Conservation (phyloP, 768 basidiomycete genomes). For the Scleroderma citrinum region DNA sequence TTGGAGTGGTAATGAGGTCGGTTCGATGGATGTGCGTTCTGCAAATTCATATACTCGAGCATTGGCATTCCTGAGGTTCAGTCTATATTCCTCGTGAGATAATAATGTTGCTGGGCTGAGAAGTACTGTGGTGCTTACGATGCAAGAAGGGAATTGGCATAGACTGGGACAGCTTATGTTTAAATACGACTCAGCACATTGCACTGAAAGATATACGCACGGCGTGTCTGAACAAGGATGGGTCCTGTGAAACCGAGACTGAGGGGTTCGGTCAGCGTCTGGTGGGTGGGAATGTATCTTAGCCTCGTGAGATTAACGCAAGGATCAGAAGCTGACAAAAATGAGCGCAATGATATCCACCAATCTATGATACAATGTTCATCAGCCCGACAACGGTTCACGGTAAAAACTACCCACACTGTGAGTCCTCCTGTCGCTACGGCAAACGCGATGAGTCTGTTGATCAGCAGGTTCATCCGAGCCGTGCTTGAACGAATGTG, state of each 20-base stretch:
- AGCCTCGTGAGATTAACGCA: not conserved
- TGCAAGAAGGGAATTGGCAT: conserved; percentile 25
- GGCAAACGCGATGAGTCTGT: conserved; percentile 15
- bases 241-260: conserved; percentile 15
- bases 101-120: not conserved
- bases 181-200: not conserved
- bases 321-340: conserved; percentile 9
- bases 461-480: not conserved
- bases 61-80: conserved; percentile 22
- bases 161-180: conserved; percentile 13
- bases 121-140: conserved; percentile 13
- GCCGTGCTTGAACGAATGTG: not conserved
- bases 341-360: conserved; percentile 22
- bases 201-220: conserved; percentile 11
- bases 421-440: conserved; percentile 23
- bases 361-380: conserved; percentile 7
- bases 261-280: conserved; percentile 17
- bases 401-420: conserved; percentile 9
- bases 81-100: conserved; percentile 4
- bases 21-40: conserved; percentile 3
- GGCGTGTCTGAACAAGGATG: conserved; percentile 20
- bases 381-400: not conserved
- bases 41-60: conserved; percentile 8
- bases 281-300: not conserved
- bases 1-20: conserved; percentile 15